Base-by-base conservation (phyloP, 805 yeast genomes). In the Kazachstania psychrophila region DNA sequence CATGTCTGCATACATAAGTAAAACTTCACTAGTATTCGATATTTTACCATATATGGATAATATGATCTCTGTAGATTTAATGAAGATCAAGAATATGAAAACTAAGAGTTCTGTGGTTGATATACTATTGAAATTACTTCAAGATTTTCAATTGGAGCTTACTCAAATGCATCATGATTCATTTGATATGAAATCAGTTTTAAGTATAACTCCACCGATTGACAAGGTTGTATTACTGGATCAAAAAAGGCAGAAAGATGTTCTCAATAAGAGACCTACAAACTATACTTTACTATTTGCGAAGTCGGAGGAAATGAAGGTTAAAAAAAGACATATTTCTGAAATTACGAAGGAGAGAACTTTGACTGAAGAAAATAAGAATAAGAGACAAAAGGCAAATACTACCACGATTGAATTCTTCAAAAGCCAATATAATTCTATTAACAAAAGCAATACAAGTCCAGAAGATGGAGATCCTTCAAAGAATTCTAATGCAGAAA, bases 391-490 rank as follows among this genome's bases (percentile, higher is more conserved):
- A 29, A 51, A 41, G 35, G 33, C 41, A 23, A 18, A 14, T 22
- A 20, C 22, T 16, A 37, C 28, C 15, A 52, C 47, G 22, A 39
- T 44, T 14, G 69, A 65, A 26, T 67, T 56, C 38, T 68, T 73
- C 58, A 69, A 64, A 40, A 52, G 44, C 18, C 73, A 70, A 41
- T 72, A 73, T 37, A 60, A 54, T 12, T 35, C 34, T 19, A 45
- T 40, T 17, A 41, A 37, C 11, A 33, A 29, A 10, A 32, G 25
- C 14, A 29, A 37, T 9, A 25, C 22, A 2, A 24, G 11, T 13
- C n/a, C 18, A 15, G 20, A 33, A 1, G 11, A 12, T 14, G 14
- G 16, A 12, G 22, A 8, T n/a, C 13, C n/a, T 16, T 2, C 15
- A 6, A n/a, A 13, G n/a, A 25, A 16, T 23, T 6, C 18, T 7